Conservation (phyloP, 1,139 yeast species). For the Zygosaccharomyces sapae region DNA sequence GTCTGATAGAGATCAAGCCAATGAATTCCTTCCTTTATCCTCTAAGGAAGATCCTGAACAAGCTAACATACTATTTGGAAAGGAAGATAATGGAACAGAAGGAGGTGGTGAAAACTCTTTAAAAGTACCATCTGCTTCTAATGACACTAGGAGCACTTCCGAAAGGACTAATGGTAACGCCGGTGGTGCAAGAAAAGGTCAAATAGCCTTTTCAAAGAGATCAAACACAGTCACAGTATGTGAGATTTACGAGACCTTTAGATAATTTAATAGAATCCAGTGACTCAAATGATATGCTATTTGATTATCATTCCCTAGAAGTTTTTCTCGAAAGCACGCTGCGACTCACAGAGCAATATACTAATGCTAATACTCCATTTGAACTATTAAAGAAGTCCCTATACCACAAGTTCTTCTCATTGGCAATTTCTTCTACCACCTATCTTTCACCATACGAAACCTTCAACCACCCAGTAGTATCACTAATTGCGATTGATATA, state of each 20-base stretch:
- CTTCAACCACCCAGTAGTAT: conserved; percentile 83
- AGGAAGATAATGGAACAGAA: conserved; percentile 2
- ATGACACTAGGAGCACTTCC: conserved; percentile 1
- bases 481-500: conserved; percentile 56
- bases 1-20: conserved; percentile 36
- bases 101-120: background rate
- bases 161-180: too few relatives aligned
- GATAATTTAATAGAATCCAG: conserved; percentile 36
- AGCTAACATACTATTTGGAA: background rate
- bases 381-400: conserved; percentile 42
- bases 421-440: conserved; percentile 54
- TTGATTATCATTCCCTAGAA: conserved; percentile 37
- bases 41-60: background rate
- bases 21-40: conserved; percentile 15
- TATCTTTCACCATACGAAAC: conserved; percentile 78
- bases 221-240: conserved; percentile 36
- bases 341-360: conserved; percentile 35
- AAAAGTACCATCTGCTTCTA: conserved; percentile 3
- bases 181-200: too few relatives aligned
- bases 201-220: conserved; percentile 34
- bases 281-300: conserved; percentile 29
- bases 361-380: conserved; percentile 24
- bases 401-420: conserved; percentile 58
- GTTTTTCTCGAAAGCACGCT: conserved; percentile 35
- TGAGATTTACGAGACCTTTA: conserved; percentile 47